Conservation (phyloP, 306 rosid genomes). For the Prunus armeniaca region DNA sequence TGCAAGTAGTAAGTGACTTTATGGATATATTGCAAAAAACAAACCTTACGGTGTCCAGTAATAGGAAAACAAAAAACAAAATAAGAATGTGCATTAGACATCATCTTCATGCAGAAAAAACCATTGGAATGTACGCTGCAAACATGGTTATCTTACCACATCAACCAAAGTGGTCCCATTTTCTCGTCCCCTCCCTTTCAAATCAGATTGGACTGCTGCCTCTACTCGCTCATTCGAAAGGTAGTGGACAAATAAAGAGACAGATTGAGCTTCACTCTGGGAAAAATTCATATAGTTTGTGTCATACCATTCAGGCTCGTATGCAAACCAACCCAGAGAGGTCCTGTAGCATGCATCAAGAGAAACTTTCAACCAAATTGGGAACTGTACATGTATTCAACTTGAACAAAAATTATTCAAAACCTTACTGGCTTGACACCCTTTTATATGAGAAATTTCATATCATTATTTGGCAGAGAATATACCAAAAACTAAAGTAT, state of each 20-base stretch:
- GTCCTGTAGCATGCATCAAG: constrained; percentile 59
- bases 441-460: background rate
- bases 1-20: constrained; percentile 35
- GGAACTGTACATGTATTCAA: constrained; percentile 17
- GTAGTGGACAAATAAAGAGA: constrained; percentile 74
- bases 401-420: constrained; percentile 8
- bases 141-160: constrained; percentile 51
- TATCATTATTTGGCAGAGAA: background rate
- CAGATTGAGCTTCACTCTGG: constrained; percentile 93
- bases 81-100: background rate
- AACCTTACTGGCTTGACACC: constrained; percentile 14
- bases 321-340: constrained; percentile 90
- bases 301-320: constrained; percentile 86
- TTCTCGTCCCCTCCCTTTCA: constrained; percentile 72
- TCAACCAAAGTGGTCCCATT: constrained; percentile 61
- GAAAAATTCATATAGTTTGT: constrained; percentile 65
- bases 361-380: constrained; percentile 27
- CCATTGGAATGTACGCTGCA: constrained; percentile 10
- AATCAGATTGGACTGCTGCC: constrained; percentile 46
- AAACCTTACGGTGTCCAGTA: constrained; percentile 1
- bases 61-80: constrained; percentile 3
- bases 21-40: constrained; percentile 11
- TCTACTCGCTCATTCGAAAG: constrained; percentile 75
- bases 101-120: constrained; percentile 4
- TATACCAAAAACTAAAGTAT: background rate